phyloP scores from a whole-genome alignment of 164 flowering plant species.

The Magnolia officinalis region DNA sequence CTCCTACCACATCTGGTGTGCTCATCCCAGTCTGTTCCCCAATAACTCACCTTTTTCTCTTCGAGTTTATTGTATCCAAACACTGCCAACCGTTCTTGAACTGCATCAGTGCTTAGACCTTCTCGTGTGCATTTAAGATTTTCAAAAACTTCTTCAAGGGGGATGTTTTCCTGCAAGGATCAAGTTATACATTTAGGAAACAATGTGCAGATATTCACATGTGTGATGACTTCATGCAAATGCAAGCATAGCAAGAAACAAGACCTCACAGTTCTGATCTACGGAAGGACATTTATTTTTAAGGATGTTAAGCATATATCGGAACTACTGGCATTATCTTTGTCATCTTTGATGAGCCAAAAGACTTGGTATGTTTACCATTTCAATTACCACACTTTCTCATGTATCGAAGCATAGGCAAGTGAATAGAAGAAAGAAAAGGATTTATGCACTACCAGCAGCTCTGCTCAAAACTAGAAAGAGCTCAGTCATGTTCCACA shows the following conservation, averaged over 20 bases:
- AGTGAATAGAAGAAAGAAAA: no score
- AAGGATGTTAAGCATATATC: not conserved
- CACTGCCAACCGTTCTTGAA: slow-evolving; percentile 39
- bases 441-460: no score
- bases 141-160: slow-evolving; percentile 60
- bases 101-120: slow-evolving; percentile 49
- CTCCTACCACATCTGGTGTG: not conserved
- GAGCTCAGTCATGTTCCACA: no score
- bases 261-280: not conserved
- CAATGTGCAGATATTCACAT: not conserved
- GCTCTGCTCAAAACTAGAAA: no score
- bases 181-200: not conserved
- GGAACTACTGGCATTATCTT: not conserved
- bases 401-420: no score
- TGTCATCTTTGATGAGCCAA: not conserved
- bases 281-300: not conserved
- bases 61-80: slow-evolving; percentile 77
- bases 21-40: not conserved
- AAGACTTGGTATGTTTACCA: not conserved
- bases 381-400: not conserved
- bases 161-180: slow-evolving; percentile 51
- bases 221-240: not conserved
- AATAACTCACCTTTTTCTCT: slow-evolving; percentile 54
- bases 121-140: slow-evolving; percentile 49
- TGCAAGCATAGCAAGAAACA: not conserved